phyloP scores from a whole-genome alignment of 2,329 filamentous ascomycete genomes.

The Orbilia oligospora region DNA sequence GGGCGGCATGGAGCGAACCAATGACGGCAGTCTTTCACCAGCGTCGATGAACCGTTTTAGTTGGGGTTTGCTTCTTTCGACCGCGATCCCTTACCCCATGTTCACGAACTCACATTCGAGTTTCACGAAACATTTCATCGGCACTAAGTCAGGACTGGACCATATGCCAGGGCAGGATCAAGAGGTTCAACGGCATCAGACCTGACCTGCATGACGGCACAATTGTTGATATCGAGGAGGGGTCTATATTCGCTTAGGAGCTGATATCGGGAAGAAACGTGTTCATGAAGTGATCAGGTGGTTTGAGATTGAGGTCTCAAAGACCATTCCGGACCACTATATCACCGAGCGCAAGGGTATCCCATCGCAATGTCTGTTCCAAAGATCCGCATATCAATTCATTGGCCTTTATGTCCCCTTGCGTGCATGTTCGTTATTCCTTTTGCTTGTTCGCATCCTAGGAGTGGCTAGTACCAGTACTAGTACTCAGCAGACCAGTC shows the following conservation, averaged over 20 bases:
- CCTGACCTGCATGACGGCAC: conserved; percentile 52
- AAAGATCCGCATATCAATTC: conserved; percentile 11
- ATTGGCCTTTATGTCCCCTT: conserved; percentile 26
- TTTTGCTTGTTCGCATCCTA: conserved; percentile 33
- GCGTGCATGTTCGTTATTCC: conserved; percentile 6
- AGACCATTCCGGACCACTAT: conserved; percentile 31
- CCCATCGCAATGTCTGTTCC: conserved; percentile 21
- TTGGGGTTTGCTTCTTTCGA: conserved; percentile 44
- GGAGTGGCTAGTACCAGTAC: not conserved
- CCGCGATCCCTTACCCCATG: conserved; percentile 43
- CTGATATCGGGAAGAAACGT: conserved; percentile 56
- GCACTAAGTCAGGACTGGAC: not conserved
- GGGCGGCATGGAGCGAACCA: conserved; percentile 47
- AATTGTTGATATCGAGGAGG: conserved; percentile 44
- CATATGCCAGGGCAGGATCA: conserved; percentile 32
- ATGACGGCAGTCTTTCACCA: conserved; percentile 39
- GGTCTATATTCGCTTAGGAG: conserved; percentile 53
- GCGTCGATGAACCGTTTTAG: conserved; percentile 52
- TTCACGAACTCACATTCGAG: conserved; percentile 31
- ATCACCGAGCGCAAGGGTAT: conserved; percentile 40
- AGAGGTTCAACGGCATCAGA: conserved; percentile 44
- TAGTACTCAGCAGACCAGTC: not conserved
- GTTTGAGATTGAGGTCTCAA: conserved; percentile 18
- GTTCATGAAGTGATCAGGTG: conserved; percentile 35
- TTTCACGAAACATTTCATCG: conserved; percentile 49